Evolutionary conservation across 768 basidiomycete species (phyloP).

Genomic region (Plicaturopsis crispa): DNA sequence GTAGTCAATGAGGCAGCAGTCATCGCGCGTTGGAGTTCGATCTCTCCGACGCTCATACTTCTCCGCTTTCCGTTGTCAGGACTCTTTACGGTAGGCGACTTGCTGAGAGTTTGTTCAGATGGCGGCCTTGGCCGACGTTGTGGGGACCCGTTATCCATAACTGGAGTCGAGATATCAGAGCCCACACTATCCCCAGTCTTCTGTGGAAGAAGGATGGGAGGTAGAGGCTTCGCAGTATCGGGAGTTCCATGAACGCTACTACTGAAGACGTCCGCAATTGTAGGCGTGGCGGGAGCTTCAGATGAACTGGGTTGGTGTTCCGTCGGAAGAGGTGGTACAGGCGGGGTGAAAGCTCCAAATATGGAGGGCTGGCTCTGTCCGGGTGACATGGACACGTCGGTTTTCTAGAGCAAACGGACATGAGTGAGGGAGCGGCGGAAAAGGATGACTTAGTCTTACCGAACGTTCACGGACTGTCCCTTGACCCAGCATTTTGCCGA

Average conservation of each 20-base stretch:
- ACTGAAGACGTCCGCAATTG: constrained; percentile 47
- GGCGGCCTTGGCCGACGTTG: constrained; percentile 25
- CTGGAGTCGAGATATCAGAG: constrained; percentile 47
- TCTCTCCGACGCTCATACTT: constrained; percentile 69
- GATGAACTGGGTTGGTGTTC: constrained; percentile 29
- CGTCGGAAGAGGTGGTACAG: constrained; percentile 41
- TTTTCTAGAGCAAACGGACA: constrained; percentile 35
- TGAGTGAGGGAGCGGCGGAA: not conserved
- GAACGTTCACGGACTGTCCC: constrained; percentile 60
- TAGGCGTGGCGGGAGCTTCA: constrained; percentile 23
- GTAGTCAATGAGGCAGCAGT: constrained; percentile 27
- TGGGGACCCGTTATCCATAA: constrained; percentile 44
- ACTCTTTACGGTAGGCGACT: constrained; percentile 22
- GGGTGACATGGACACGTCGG: constrained; percentile 34
- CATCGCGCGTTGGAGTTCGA: constrained; percentile 42
- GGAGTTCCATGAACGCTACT: constrained; percentile 20
- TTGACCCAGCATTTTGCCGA: constrained; percentile 74
- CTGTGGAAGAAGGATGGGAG: constrained; percentile 39
- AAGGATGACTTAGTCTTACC: constrained; percentile 29
- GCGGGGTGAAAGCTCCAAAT: constrained; percentile 30
- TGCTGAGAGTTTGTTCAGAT: constrained; percentile 16
- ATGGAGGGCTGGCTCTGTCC: constrained; percentile 17
- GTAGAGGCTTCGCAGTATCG: constrained; percentile 54
- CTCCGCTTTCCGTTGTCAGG: constrained; percentile 41
- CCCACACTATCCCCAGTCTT: constrained; percentile 32